A percentile compares a stretch with the other conserved stretches of the same genome.
These are phyloP conservation scores for Ochetophila trinervis DNA, from an alignment of 306 rosid genomes.

Conservation along the genomic window DNA sequence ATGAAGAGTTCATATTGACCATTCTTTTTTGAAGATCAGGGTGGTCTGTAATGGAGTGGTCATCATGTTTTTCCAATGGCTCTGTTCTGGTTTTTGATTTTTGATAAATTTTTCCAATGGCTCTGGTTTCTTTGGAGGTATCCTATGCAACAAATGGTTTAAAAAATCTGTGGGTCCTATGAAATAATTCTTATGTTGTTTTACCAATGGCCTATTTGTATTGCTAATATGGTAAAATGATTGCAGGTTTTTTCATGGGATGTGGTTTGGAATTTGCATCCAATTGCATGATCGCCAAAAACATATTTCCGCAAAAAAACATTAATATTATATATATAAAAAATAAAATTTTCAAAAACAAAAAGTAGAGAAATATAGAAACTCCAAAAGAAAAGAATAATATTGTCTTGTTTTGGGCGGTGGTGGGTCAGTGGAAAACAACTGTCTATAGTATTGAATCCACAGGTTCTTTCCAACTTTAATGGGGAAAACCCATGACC, in stretches of 20 bases:
- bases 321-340: background rate
- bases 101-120: background rate
- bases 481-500: conserved; percentile 11
- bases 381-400: conserved; percentile 14
- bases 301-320: too few relatives aligned
- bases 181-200: too few relatives aligned
- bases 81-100: background rate
- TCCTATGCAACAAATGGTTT: background rate
- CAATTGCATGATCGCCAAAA: too few relatives aligned
- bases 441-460: conserved; percentile 8
- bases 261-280: too few relatives aligned
- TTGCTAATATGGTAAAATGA: background rate
- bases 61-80: background rate
- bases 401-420: conserved; percentile 16
- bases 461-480: conserved; percentile 12
- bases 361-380: too few relatives aligned
- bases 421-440: conserved; percentile 12
- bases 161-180: background rate
- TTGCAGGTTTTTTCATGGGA: too few relatives aligned
- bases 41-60: background rate
- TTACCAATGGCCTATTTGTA: background rate
- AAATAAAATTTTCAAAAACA: background rate
- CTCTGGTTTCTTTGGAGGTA: background rate
- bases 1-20: too few relatives aligned
- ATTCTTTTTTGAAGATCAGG: too few relatives aligned